Evolutionary conservation across 345 rosid genomes (phyloP).

Genomic region (Orychophragmus violaceus): DNA sequence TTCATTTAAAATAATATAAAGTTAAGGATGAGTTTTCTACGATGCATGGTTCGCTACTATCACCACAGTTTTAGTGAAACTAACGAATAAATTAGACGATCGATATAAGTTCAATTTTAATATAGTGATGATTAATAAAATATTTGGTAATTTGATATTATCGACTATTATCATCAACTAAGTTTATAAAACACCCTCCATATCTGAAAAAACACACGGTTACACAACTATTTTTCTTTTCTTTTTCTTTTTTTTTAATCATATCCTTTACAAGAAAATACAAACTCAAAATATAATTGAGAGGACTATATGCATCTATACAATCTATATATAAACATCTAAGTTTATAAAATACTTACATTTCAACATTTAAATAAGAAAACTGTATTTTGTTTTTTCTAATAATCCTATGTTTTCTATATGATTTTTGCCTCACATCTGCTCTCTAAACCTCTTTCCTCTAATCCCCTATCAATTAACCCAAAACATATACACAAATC

Average conservation of each 20-base stretch:
- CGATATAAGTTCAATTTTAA: neutral
- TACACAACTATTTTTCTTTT: neutral
- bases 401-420: slow-evolving; percentile 17
- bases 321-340: slow-evolving; percentile 9
- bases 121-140: too few species aligned
- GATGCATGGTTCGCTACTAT: neutral
- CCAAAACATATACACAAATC: slow-evolving; percentile 32
- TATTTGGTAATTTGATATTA: too few species aligned
- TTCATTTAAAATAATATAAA: too few species aligned
- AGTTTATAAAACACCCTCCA: neutral
- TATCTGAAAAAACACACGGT: neutral
- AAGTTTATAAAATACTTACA: slow-evolving; percentile 9
- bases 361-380: neutral
- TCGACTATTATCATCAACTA: neutral
- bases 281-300: slow-evolving; percentile 8
- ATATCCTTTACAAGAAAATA: slow-evolving; percentile 5
- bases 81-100: neutral
- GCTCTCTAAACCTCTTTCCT: slow-evolving; percentile 13
- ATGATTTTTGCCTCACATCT: slow-evolving; percentile 16
- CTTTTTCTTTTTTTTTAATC: neutral
- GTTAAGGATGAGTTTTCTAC: neutral
- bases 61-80: neutral
- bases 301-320: slow-evolving; percentile 14
- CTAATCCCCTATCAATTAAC: slow-evolving; percentile 15
- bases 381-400: neutral